A percentile compares a stretch with the other conserved stretches of the same genome.
Evolutionary conservation across 805 yeast species (phyloP).

Genomic region (Nakazawaea wickerhamii): DNA sequence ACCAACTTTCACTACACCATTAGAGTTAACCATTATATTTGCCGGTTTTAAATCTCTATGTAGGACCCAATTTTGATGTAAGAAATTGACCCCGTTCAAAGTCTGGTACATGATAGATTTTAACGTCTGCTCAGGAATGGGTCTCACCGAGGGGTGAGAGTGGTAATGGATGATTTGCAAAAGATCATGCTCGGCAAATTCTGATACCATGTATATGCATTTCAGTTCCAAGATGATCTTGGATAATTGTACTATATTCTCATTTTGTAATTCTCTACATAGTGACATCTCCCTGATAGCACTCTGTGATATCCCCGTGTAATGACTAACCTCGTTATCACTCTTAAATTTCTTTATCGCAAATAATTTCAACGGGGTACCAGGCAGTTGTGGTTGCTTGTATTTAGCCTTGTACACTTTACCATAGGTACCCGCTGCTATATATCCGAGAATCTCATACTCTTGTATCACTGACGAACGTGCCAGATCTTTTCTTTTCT

Average conservation of each 20-base stretch:
- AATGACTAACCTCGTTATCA: constrained; percentile 77
- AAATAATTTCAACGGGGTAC: constrained; percentile 33
- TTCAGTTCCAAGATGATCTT: constrained; percentile 86
- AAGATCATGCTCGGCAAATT: constrained; percentile 93
- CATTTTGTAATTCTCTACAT: constrained; percentile 80
- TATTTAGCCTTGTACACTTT: constrained; percentile 85
- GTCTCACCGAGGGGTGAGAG: constrained; percentile 78
- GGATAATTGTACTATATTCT: constrained; percentile 70
- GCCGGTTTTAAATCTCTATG: constrained; percentile 98
- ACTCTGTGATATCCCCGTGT: constrained; percentile 92
- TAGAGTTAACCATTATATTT: constrained; percentile 88
- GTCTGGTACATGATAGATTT: constrained; percentile 92
- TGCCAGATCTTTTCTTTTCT: constrained; percentile 55
- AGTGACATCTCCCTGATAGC: constrained; percentile 96
- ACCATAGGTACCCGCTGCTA: constrained; percentile 98
- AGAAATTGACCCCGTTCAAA: constrained; percentile 80
- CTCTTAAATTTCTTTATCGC: constrained; percentile 96
- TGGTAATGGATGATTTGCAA: constrained; percentile 92
- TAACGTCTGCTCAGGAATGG: constrained; percentile 72
- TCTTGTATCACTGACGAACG: constrained; percentile 74
- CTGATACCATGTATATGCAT: constrained; percentile 91
- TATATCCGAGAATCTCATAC: constrained; percentile 87
- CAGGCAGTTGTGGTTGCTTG: constrained; percentile 12
- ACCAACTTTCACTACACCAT: constrained; percentile 92
- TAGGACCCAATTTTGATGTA: constrained; percentile 94